A percentile compares a stretch with the other conserved stretches of the same genome.
phyloP scores from a whole-genome alignment of 805 yeast genomes.

The Candida boidinii region DNA sequence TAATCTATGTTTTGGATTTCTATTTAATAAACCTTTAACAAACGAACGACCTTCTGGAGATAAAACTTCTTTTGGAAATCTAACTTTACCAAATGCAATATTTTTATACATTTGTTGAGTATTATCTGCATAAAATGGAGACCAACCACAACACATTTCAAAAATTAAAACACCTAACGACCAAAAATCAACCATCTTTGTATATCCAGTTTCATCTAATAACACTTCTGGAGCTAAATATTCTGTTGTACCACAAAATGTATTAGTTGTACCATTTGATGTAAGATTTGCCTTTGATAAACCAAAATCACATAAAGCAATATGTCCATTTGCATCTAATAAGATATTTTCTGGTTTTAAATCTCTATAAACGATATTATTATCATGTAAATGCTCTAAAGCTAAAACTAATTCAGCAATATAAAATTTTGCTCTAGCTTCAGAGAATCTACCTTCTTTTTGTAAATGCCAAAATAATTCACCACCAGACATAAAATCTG shows the following conservation, averaged over 20 bases:
- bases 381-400: slow-evolving; percentile 88
- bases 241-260: slow-evolving; percentile 98
- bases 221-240: slow-evolving; percentile 95
- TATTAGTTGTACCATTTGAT: slow-evolving; percentile 84
- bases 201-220: slow-evolving; percentile 92
- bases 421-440: slow-evolving; percentile 91
- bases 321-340: slow-evolving; percentile 94
- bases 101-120: slow-evolving; percentile 99
- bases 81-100: slow-evolving; percentile 95
- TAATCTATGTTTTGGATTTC: slow-evolving; percentile 92
- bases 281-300: slow-evolving; percentile 87
- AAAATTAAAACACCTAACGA: slow-evolving; percentile 92
- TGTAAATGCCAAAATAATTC: slow-evolving; percentile 87
- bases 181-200: slow-evolving; percentile 99
- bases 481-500: slow-evolving; percentile 98
- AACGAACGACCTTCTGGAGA: slow-evolving; percentile 91
- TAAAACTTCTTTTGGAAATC: slow-evolving; percentile 93
- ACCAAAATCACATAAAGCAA: slow-evolving; percentile 96
- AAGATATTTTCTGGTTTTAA: slow-evolving; percentile 94
- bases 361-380: slow-evolving; percentile 94
- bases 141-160: slow-evolving; percentile 99
- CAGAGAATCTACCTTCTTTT: slow-evolving; percentile 89
- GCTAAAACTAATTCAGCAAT: slow-evolving; percentile 94
- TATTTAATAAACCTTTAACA: slow-evolving; percentile 88
- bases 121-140: slow-evolving; percentile 96